Conservation (phyloP, 495 filamentous ascomycete genomes). For the Hyaloscypha variabilis region DNA sequence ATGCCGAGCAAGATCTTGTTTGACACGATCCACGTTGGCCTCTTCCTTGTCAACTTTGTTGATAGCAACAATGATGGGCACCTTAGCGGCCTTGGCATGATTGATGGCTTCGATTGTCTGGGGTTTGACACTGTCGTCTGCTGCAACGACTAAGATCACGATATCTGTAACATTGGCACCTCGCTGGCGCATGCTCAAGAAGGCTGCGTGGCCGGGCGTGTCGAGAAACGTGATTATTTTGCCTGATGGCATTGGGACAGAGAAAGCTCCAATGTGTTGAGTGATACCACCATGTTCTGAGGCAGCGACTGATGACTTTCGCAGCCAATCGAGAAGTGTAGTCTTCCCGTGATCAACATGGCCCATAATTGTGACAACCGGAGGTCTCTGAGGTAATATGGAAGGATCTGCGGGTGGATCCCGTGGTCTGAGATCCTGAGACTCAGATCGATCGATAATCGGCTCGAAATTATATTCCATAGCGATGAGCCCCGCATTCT, state of each 20-base stretch:
- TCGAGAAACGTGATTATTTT: conserved; percentile 96
- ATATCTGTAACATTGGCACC: conserved; percentile 97
- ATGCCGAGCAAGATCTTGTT: conserved; percentile 81
- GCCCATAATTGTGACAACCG: conserved; percentile 99
- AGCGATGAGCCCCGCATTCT: conserved; percentile 88
- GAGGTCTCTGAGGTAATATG: conserved; percentile 72
- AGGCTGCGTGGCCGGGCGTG: conserved; percentile 95
- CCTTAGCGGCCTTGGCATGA: conserved; percentile 85
- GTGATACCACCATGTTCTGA: conserved; percentile 97
- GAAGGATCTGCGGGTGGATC: conserved; percentile 74
- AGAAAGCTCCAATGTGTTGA: conserved; percentile 99
- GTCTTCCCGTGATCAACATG: conserved; percentile 99
- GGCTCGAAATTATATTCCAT: conserved; percentile 94
- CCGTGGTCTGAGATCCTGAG: conserved; percentile 72
- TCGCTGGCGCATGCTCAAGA: conserved; percentile 92
- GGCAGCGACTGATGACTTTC: conserved; percentile 87
- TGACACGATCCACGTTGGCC: conserved; percentile 77
- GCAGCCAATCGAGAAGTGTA: conserved; percentile 90
- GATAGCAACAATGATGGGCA: conserved; percentile 97
- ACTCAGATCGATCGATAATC: conserved; percentile 68
- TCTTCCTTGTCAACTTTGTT: conserved; percentile 94
- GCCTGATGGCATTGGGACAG: conserved; percentile 80
- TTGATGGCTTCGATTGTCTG: conserved; percentile 97
- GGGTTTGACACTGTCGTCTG: conserved; percentile 96
- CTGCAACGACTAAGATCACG: conserved; percentile 92